These are phyloP conservation scores for Pichia nanzhaoensis DNA, from an alignment of 805 yeast genomes.

Conservation along the genomic window DNA sequence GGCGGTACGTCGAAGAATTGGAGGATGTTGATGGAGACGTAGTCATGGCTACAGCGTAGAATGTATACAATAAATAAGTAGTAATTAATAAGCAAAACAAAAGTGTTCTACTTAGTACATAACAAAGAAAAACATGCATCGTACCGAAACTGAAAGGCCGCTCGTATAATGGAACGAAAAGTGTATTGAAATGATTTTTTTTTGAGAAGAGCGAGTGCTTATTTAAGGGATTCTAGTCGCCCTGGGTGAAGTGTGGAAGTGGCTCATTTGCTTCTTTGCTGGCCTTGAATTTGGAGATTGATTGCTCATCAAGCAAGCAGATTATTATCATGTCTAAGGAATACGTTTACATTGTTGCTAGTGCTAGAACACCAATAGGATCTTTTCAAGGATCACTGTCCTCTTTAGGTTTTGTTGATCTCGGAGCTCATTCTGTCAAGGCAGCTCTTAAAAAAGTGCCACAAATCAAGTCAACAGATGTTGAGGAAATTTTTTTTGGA, in stretches of 20 bases:
- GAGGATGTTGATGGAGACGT: constrained; percentile 30
- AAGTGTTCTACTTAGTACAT: no score
- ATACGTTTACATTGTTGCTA: constrained; percentile 79
- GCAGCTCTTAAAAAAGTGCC: constrained; percentile 83
- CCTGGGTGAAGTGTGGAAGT: no score
- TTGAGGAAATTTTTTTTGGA: constrained; percentile 89
- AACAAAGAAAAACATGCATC: no score
- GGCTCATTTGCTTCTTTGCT: no score
- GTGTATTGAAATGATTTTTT: no score
- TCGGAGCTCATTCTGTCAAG: constrained; percentile 89
- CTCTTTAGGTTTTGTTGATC: constrained; percentile 70
- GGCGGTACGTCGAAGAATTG: constrained; percentile 18
- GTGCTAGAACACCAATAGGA: constrained; percentile 95
- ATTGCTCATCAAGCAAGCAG: background rate
- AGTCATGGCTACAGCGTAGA: constrained; percentile 8
- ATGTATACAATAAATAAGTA: no score
- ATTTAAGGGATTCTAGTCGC: no score
- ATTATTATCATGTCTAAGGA: constrained; percentile 22
- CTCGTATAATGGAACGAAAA: no score
- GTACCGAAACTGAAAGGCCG: no score
- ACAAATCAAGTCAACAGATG: constrained; percentile 64
- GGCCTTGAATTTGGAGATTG: no score
- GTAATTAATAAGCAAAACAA: no score
- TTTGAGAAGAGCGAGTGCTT: no score
- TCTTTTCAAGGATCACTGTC: constrained; percentile 83